Evolutionary conservation across 2,329 filamentous ascomycete genomes (phyloP).

Genomic region (Teratosphaeria zuluensis): DNA sequence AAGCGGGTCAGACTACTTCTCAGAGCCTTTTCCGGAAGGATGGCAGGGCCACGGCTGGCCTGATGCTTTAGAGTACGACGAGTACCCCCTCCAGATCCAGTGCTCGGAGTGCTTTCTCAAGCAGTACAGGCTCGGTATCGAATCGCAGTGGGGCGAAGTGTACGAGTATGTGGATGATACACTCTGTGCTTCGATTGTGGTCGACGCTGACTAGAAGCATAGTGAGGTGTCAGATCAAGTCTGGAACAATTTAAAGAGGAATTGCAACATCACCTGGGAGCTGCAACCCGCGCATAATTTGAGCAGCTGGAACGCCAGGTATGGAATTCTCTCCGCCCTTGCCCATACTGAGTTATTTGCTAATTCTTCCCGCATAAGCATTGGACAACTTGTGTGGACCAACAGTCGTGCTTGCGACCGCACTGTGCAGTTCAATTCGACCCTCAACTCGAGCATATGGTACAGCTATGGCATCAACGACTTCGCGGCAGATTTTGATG

Average conservation of each 20-base stretch:
- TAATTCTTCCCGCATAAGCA: neutral
- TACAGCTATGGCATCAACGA: neutral
- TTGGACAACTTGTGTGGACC: neutral
- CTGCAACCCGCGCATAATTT: too few relatives aligned
- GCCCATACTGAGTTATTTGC: neutral
- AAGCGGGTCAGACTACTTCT: neutral
- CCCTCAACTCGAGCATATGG: neutral
- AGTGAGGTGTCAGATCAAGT: too few relatives aligned
- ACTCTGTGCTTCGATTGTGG: neutral
- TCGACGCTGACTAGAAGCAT: too few relatives aligned
- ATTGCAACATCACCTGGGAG: too few relatives aligned
- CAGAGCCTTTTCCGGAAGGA: neutral
- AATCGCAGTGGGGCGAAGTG: neutral
- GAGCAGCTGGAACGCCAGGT: too few relatives aligned
- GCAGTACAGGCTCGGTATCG: neutral
- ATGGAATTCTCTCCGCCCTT: too few relatives aligned
- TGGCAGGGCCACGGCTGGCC: neutral
- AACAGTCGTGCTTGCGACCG: neutral
- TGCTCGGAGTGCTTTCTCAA: conserved; percentile 1
- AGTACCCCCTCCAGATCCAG: neutral
- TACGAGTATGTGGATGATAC: neutral
- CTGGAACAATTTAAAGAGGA: too few relatives aligned
- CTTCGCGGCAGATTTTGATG: too few relatives aligned
- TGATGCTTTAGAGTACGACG: neutral
- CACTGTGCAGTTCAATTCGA: neutral